Conservation (phyloP, 495 filamentous ascomycete species). For the Aspergillus leporis region DNA sequence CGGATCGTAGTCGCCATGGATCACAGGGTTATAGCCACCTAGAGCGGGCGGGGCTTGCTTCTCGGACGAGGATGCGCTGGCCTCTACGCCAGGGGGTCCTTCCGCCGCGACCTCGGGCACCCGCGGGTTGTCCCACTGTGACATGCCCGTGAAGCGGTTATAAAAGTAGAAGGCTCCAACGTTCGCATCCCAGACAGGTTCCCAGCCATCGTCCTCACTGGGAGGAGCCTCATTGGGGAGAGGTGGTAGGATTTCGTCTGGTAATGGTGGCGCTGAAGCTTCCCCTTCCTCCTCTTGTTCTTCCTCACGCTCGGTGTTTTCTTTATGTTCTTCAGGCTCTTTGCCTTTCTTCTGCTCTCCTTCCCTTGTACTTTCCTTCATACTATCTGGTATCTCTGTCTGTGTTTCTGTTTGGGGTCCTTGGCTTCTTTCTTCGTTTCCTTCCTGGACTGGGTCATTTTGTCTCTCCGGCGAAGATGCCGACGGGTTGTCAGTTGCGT, state of each 20-base stretch:
- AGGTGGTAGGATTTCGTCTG: constrained; percentile 49
- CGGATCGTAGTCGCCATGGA: constrained; percentile 95
- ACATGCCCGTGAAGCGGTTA: constrained; percentile 74
- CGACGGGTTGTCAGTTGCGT: constrained; percentile 7
- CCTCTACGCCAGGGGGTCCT: constrained; percentile 26
- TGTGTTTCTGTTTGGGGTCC: background rate
- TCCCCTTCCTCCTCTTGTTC: constrained; percentile 21
- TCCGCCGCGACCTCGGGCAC: constrained; percentile 49
- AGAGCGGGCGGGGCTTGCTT: constrained; percentile 29
- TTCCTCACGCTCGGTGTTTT: constrained; percentile 17
- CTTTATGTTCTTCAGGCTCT: constrained; percentile 9
- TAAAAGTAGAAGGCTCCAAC: constrained; percentile 82
- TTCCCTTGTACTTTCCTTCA: constrained; percentile 8
- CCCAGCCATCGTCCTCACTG: constrained; percentile 82
- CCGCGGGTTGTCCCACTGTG: constrained; percentile 91
- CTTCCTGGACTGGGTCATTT: constrained; percentile 7
- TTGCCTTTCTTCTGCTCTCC: constrained; percentile 5
- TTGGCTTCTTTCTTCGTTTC: constrained; percentile 2
- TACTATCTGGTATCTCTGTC: background rate
- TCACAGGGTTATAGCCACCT: constrained; percentile 89
- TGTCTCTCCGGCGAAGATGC: constrained; percentile 1
- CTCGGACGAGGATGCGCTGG: constrained; percentile 14
- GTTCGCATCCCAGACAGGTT: constrained; percentile 74
- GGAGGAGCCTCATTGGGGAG: constrained; percentile 57
- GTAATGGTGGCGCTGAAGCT: constrained; percentile 48